A percentile compares a stretch with the other conserved stretches of the same genome.
Evolutionary conservation across 495 filamentous ascomycete species (phyloP).

Genomic region (Xylaria flabelliformis): DNA sequence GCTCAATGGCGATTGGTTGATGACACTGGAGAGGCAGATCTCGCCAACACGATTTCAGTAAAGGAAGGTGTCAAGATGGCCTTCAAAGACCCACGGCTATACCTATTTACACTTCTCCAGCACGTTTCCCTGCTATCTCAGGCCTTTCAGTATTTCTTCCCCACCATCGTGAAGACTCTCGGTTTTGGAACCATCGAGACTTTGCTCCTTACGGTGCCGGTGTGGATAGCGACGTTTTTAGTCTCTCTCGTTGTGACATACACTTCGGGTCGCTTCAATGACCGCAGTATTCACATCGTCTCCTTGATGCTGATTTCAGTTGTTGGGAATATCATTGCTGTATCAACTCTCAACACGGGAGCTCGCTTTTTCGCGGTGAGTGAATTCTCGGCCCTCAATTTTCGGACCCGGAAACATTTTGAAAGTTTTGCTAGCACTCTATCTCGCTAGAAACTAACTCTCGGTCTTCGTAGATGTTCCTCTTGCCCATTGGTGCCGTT

Average conservation of each 20-base stretch:
- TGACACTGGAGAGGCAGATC: conserved; percentile 50
- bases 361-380: conserved; percentile 55
- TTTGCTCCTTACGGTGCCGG: conserved; percentile 59
- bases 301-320: conserved; percentile 53
- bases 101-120: conserved; percentile 55
- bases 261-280: conserved; percentile 47
- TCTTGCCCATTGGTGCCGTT: conserved; percentile 59
- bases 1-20: conserved; percentile 49
- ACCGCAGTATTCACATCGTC: conserved; percentile 53
- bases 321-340: conserved; percentile 57
- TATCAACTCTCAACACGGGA: conserved; percentile 50
- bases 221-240: conserved; percentile 48
- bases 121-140: conserved; percentile 50
- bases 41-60: conserved; percentile 35
- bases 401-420: not conserved
- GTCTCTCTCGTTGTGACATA: conserved; percentile 47
- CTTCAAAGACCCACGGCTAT: conserved; percentile 50
- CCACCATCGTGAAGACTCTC: conserved; percentile 59
- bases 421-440: not conserved
- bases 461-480: conserved; percentile 39
- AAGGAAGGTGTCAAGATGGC: conserved; percentile 49
- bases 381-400: not conserved
- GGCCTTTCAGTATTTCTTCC: conserved; percentile 61
- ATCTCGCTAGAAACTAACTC: not conserved
- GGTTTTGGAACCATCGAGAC: conserved; percentile 59